Conservation (phyloP, 2,329 filamentous ascomycete species). For the Trichophyton verrucosum region DNA sequence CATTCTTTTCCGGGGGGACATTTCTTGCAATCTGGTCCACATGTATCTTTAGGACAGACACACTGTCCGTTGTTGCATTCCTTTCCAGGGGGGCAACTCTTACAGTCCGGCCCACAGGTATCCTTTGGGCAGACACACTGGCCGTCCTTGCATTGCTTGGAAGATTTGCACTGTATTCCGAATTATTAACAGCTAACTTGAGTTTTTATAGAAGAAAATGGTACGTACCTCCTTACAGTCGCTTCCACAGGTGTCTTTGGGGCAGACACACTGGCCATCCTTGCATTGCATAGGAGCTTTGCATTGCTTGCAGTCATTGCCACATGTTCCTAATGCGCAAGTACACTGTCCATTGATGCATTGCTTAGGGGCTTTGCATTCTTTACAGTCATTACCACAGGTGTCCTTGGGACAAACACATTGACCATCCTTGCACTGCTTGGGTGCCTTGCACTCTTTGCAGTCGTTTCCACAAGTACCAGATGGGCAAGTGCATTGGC, state of each 20-base stretch:
- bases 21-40: neutral
- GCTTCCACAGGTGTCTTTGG: neutral
- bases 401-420: neutral
- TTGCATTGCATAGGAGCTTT: neutral
- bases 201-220: too few species aligned
- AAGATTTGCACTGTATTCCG: neutral
- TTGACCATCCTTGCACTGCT: neutral
- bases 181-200: too few species aligned
- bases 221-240: neutral
- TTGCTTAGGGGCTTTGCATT: neutral
- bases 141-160: neutral
- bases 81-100: neutral
- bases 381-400: neutral
- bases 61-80: neutral
- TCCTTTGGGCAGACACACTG: neutral
- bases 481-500: neutral
- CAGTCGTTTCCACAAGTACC: neutral
- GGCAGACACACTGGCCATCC: neutral
- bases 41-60: neutral
- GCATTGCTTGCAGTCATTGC: neutral
- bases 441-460: neutral
- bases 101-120: neutral
- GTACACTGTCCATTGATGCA: neutral
- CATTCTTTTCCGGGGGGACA: neutral
- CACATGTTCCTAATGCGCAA: neutral